Evolutionary conservation across 306 rosid species (phyloP), one percentile per base, ranked within the genome.

Genomic region (Prunus mira): DNA sequence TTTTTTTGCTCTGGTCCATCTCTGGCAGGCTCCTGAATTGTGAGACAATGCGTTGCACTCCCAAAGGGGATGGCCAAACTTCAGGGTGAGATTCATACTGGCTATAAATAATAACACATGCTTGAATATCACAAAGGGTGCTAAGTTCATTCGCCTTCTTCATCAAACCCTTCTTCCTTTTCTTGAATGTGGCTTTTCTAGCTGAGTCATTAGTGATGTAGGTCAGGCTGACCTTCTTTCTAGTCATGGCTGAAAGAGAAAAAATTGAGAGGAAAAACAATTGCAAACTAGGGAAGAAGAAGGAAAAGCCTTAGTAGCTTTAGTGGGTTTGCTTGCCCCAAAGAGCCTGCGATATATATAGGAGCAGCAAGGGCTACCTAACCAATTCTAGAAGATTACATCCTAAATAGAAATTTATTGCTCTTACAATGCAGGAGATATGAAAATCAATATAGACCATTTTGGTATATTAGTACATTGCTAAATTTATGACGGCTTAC

Each of bases 101-200:
- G 62, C 80, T 84, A 1, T 78, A 78, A 19, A 93, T 77, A 19
- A 93, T 74, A 4, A 91, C 90, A 12, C 93, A 91, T 0, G 91
- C 89, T 1, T 84, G 78, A 51, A 91, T 75, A 15, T 79, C 96
- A 38, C 97, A 91, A 0, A 89, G 88, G 12, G 87, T 85, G 19
- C 75, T 81, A 3, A 93, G 82, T 57, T 89, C 98, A 5, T 47
- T 65, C 41, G 87, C 78, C 80, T 85, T 91, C 76, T 91, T 93
- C 43, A 87, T 9, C 3, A 93, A 68, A 10, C 95, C 91, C 71
- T 65, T 88, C 87, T 86, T 89, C 80, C 89, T 84, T 85, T 89
- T 89, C 87, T 84, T 86, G 69, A 62, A 91, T 0, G 90, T 87
- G 7, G 87, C 82, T 70, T 91, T 93, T 51, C 94, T 82, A 27